phyloP scores from a whole-genome alignment of 2,329 filamentous ascomycete genomes.

The Corynespora cassiicola region DNA sequence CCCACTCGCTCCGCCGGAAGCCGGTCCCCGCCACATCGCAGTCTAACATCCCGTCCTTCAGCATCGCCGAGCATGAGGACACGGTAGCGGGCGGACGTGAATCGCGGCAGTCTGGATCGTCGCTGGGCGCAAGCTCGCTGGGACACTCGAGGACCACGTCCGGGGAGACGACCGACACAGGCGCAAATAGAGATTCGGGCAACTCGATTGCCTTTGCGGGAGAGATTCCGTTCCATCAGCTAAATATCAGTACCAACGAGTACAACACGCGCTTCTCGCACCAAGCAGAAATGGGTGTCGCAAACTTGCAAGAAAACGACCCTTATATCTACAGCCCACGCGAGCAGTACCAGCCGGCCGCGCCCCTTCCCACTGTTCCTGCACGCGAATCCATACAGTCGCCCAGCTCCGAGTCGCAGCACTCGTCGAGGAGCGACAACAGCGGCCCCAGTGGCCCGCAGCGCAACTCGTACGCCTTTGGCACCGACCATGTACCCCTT shows the following conservation, averaged over 20 bases:
- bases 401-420: constrained; percentile 33
- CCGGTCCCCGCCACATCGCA: constrained; percentile 23
- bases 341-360: constrained; percentile 24
- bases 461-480: constrained; percentile 36
- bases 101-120: constrained; percentile 42
- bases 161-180: constrained; percentile 39
- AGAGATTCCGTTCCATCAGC: constrained; percentile 41
- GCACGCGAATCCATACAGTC: constrained; percentile 32
- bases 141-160: constrained; percentile 45
- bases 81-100: constrained; percentile 35
- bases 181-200: constrained; percentile 26
- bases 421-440: constrained; percentile 38
- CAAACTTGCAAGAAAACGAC: constrained; percentile 28
- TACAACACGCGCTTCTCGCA: constrained; percentile 41
- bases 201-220: constrained; percentile 33
- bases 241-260: constrained; percentile 40
- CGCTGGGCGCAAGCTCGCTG: constrained; percentile 35
- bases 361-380: constrained; percentile 28
- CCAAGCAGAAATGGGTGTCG: constrained; percentile 36
- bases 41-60: constrained; percentile 40
- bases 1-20: constrained; percentile 30
- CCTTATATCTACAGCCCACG: constrained; percentile 22
- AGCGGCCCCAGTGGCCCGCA: constrained; percentile 24
- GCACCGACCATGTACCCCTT: constrained; percentile 36
- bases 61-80: constrained; percentile 37